Evolutionary conservation across 352 stramenopile species (phyloP).

Genomic region (Phytophthora pluvialis): DNA sequence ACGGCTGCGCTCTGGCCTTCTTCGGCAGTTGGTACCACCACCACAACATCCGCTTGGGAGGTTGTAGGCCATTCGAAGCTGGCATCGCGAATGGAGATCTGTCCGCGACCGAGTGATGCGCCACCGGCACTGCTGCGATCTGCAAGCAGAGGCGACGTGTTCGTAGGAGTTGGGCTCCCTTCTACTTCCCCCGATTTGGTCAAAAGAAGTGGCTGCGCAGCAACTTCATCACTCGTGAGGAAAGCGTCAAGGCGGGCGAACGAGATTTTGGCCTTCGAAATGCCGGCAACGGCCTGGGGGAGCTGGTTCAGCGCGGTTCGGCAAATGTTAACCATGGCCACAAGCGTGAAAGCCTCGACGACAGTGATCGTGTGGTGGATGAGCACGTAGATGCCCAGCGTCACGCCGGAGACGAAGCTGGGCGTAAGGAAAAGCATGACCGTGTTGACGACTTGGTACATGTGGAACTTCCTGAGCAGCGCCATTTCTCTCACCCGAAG

Average conservation of each 20-base stretch:
- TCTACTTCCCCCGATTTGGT: neutral
- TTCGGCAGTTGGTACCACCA: conserved; percentile 13
- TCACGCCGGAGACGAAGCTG: conserved; percentile 33
- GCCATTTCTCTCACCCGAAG: conserved; percentile 52
- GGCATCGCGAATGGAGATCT: conserved; percentile 29
- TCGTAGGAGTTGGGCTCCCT: neutral
- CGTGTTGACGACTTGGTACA: conserved; percentile 48
- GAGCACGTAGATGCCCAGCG: conserved; percentile 36
- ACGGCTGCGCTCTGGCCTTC: neutral
- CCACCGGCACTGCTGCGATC: neutral
- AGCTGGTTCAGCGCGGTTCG: conserved; percentile 36
- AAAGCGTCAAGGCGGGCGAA: conserved; percentile 40
- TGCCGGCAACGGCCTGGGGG: conserved; percentile 21
- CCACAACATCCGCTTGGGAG: conserved; percentile 25
- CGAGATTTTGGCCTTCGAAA: conserved; percentile 41
- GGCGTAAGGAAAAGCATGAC: conserved; percentile 48
- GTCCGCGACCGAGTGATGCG: neutral
- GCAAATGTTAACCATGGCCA: conserved; percentile 44
- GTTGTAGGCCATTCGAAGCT: conserved; percentile 38
- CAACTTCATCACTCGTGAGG: conserved; percentile 29
- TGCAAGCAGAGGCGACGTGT: conserved; percentile 5
- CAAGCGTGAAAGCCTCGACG: conserved; percentile 39
- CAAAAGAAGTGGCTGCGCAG: neutral
- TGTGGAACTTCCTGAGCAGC: conserved; percentile 46
- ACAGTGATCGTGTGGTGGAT: conserved; percentile 33